Base-by-base conservation (phyloP, 768 basidiomycete species). In the Lactarius sp. region DNA sequence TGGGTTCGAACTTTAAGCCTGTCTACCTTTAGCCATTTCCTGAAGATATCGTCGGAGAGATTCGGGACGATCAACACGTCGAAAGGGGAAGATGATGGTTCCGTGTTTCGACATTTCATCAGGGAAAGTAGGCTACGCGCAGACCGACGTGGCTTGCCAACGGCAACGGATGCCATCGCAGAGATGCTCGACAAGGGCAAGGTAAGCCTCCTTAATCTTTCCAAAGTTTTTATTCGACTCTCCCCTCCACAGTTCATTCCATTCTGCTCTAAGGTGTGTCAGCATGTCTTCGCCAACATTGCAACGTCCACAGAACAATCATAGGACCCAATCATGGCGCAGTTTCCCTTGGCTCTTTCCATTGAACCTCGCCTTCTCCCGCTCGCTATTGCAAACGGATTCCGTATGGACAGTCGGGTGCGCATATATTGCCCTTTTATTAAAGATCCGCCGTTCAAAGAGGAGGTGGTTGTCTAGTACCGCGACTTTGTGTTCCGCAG, bases 401-500 rank as follows among this genome's bases (percentile, higher is more conserved):
- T 92, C 72, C 75, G 75, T 44, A 87, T 92, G 87, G 88, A 92
- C 70, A 80, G 81, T 72, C 89, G 89, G 79, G 88, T 85, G 73
- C 60, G 72, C 66, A 47, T 34, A 53, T 56, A 37, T 42, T 60
- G 52, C 39, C 47, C 55, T 44, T 12, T n/a, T 18, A n/a, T 52
- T 44, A 36, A 0, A 4, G 4, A 18, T 3, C 36, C 7, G 5
- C 10, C 12, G 31, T 27, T 55, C 33, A 59, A 50, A 47, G 12
- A 20, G 22, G 27, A 5, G 50, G 50, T 56, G 34, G 39, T 64
- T 34, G 37, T 42, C 34, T 65, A 91, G 88, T 89, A 91, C 72
- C 87, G 88, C 52, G 85, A 91, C 71, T 92, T 90, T 69, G 85
- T 92, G n/a, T 90, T 92, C 71, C 86, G 90, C 52, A 90, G 90